Evolutionary conservation across 148 eudicot species (phyloP).

Genomic region (Nepenthes mirabilis): DNA sequence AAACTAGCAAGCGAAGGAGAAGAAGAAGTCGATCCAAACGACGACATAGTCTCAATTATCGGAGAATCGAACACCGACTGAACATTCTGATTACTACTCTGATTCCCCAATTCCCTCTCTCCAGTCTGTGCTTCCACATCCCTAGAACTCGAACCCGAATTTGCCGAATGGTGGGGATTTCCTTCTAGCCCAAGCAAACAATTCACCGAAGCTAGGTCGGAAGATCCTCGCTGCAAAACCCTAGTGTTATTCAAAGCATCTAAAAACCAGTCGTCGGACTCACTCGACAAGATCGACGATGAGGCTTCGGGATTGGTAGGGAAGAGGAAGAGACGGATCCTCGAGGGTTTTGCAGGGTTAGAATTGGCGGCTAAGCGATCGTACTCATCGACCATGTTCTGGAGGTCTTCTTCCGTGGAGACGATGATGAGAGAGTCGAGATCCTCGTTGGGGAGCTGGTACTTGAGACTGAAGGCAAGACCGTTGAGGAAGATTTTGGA

Average conservation of each 20-base stretch:
- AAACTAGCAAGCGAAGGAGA: slow-evolving; percentile 58
- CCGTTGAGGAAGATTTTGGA: slow-evolving; percentile 35
- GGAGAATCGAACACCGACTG: slow-evolving; percentile 81
- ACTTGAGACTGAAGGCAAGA: slow-evolving; percentile 35
- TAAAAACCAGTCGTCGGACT: slow-evolving; percentile 75
- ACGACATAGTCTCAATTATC: slow-evolving; percentile 49
- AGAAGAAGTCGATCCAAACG: slow-evolving; percentile 69
- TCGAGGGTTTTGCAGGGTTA: slow-evolving; percentile 11
- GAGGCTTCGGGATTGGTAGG: slow-evolving; percentile 23
- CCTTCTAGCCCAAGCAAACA: slow-evolving; percentile 58
- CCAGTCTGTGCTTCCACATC: slow-evolving; percentile 9
- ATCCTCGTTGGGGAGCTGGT: slow-evolving; percentile 78
- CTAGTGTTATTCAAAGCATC: slow-evolving; percentile 45
- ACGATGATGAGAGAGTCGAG: slow-evolving; percentile 75
- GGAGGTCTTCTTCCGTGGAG: slow-evolving; percentile 70
- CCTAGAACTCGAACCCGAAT: slow-evolving; percentile 9
- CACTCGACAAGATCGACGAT: slow-evolving; percentile 18
- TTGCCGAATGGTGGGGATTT: slow-evolving; percentile 8
- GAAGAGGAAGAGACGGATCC: slow-evolving; percentile 61
- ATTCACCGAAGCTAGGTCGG: slow-evolving; percentile 52
- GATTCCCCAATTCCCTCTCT: slow-evolving; percentile 8
- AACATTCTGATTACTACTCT: slow-evolving; percentile 28
- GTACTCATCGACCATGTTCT: slow-evolving; percentile 82
- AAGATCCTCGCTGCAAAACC: slow-evolving; percentile 24
- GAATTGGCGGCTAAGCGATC: slow-evolving; percentile 30